Evolutionary conservation across 2,329 filamentous ascomycete genomes (phyloP).

Genomic region (Fusarium falciforme): DNA sequence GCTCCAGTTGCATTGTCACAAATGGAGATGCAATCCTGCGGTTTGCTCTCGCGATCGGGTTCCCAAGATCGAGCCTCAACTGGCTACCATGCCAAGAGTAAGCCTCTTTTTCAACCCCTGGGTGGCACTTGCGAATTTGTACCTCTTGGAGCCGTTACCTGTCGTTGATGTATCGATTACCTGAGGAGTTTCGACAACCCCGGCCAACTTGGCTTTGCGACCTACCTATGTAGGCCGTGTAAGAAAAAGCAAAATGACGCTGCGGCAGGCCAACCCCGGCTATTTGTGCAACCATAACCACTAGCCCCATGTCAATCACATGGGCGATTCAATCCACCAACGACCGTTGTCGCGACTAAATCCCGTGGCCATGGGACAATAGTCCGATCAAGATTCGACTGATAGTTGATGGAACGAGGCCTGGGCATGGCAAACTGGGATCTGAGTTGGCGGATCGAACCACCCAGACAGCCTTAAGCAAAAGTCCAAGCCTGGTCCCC

Average conservation of each 20-base stretch:
- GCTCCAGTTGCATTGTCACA: slow-evolving; percentile 23
- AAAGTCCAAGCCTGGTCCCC: slow-evolving; percentile 16
- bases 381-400: slow-evolving; percentile 33
- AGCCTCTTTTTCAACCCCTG: slow-evolving; percentile 13
- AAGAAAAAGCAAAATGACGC: slow-evolving; percentile 38
- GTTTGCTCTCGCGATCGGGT: slow-evolving; percentile 8
- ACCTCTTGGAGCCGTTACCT: slow-evolving; percentile 32
- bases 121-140: slow-evolving; percentile 19
- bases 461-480: slow-evolving; percentile 27
- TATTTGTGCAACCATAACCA: slow-evolving; percentile 40
- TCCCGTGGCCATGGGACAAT: slow-evolving; percentile 41
- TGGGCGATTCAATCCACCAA: slow-evolving; percentile 39
- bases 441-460: slow-evolving; percentile 35
- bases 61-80: slow-evolving; percentile 12
- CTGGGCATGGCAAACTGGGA: slow-evolving; percentile 23
- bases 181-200: slow-evolving; percentile 20
- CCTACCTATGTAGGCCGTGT: slow-evolving; percentile 15
- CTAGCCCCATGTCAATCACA: slow-evolving; percentile 44
- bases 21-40: slow-evolving; percentile 11
- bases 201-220: slow-evolving; percentile 25
- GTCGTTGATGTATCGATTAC: slow-evolving; percentile 36
- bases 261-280: slow-evolving; percentile 37
- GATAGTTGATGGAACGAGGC: slow-evolving; percentile 27
- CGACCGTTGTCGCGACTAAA: slow-evolving; percentile 33
- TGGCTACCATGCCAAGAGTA: slow-evolving; percentile 17